phyloP scores from a whole-genome alignment of 2,329 filamentous ascomycete species.

The Didymosphaeria variabile region DNA sequence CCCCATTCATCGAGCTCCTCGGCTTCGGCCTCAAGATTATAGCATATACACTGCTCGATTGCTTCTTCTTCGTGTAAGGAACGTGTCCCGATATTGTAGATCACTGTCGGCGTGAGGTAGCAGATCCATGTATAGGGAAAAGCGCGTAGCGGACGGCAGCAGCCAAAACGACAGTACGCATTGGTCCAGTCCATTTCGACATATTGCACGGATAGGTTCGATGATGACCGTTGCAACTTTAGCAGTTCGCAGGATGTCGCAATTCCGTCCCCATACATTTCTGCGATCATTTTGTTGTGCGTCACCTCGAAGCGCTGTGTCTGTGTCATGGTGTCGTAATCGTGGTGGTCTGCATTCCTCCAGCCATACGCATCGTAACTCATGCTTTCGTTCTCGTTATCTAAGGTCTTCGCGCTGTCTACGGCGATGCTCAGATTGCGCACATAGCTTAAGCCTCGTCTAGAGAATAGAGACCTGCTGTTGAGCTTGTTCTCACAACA shows the following conservation, averaged over 20 bases:
- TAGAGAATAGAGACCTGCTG: neutral
- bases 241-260: no score
- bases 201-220: neutral
- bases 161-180: neutral
- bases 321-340: neutral
- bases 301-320: neutral
- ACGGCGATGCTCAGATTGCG: neutral
- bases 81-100: neutral
- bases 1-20: neutral
- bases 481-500: neutral
- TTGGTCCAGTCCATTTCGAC: slow-evolving; percentile 1
- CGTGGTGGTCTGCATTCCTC: neutral
- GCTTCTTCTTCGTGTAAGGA: no score
- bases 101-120: neutral
- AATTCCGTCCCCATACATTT: no score
- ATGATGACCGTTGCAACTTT: no score
- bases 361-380: neutral
- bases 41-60: neutral
- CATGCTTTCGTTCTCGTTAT: neutral
- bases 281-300: neutral
- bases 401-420: neutral
- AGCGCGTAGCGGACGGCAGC: neutral
- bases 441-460: neutral
- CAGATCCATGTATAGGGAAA: neutral
- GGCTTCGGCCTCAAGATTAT: no score